Evolutionary conservation across 2,329 filamentous ascomycete species (phyloP).

Genomic region (Bimuria novae-zelandiae): DNA sequence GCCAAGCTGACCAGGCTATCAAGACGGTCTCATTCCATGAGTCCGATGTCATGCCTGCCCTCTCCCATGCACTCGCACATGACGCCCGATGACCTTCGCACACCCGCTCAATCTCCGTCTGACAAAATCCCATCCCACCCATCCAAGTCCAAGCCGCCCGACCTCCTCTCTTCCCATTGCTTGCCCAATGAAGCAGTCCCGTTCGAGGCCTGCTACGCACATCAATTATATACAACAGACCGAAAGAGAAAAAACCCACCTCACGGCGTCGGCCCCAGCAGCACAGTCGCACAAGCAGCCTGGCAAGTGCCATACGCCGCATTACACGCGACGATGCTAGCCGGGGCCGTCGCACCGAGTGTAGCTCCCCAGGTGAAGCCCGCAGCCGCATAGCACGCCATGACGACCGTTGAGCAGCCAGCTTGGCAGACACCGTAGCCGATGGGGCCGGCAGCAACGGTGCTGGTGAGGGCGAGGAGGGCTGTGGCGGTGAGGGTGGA

Average conservation of each 20-base stretch:
- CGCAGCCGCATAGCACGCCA: conserved; percentile 53
- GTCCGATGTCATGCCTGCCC: too few relatives aligned
- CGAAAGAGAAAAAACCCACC: background rate
- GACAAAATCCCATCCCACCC: too few relatives aligned
- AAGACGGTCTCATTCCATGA: too few relatives aligned
- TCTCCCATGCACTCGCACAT: too few relatives aligned
- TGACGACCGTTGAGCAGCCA: conserved; percentile 52
- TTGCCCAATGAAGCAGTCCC: too few relatives aligned
- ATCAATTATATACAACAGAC: background rate
- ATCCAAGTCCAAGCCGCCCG: too few relatives aligned
- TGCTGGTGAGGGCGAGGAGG: background rate
- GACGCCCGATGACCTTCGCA: too few relatives aligned
- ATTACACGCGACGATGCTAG: conserved; percentile 53
- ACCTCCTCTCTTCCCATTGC: too few relatives aligned
- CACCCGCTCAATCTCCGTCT: too few relatives aligned
- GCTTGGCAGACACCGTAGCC: conserved; percentile 55
- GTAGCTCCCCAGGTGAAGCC: conserved; percentile 52
- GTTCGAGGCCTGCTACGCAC: background rate
- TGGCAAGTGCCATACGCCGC: conserved; percentile 52
- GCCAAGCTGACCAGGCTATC: too few relatives aligned
- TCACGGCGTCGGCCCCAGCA: background rate
- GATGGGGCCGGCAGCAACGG: conserved; percentile 32
- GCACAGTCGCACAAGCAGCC: conserved; percentile 49
- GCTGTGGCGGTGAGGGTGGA: background rate
- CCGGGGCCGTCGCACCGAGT: conserved; percentile 45